Base-by-base conservation (phyloP, 2,329 filamentous ascomycete genomes). In the Ophiostoma sp. region DNA sequence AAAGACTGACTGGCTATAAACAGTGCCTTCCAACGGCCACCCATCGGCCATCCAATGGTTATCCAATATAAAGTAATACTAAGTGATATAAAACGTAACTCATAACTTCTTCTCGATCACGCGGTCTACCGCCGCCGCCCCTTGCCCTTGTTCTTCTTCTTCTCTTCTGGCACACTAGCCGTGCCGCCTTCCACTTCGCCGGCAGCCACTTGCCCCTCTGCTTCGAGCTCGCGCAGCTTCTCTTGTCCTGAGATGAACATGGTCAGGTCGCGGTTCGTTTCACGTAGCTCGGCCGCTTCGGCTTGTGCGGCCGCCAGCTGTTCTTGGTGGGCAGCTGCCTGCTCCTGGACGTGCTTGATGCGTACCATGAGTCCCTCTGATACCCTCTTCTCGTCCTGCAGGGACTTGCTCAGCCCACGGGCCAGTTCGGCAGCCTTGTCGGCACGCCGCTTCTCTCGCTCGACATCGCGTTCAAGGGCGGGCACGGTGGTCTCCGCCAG, bases 221-320 rank as follows among this genome's bases (percentile, higher is more conserved):
- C 87, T 80, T 89, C 88, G 82, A 94, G 83, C 81, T 91, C 88
- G 83, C 88, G 91, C 77, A 98, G 82, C 82, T 94, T 95, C 82
- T 96, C 90, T 81, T 92, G 90, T 0, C 93, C 92, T 25, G 90
- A 93, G 74, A 98, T 95, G 79, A 95, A 97, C 87, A 97, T 95
- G 69, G 87, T 90, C 80, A 98, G 80, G 80, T 98, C 95, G 17
- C 92, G 88, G 79, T 97, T 97, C 86, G 94, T 92, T 80, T 97
- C 94, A 76, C 90, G 89, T 59, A 97, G 82, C 77, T 97, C 94
- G 52, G 84, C 86, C 76, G 93, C 92, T 81, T 94, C 89, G 17
- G 78, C 79, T 77, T 87, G 88, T 3, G 92, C 82, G 55, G 84
- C 85, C 33, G 85, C 84, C 1, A 91, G 81, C 79, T 91, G 87